Evolutionary conservation across 495 filamentous ascomycete species (phyloP).

Genomic region (Penicillium pancosmium): DNA sequence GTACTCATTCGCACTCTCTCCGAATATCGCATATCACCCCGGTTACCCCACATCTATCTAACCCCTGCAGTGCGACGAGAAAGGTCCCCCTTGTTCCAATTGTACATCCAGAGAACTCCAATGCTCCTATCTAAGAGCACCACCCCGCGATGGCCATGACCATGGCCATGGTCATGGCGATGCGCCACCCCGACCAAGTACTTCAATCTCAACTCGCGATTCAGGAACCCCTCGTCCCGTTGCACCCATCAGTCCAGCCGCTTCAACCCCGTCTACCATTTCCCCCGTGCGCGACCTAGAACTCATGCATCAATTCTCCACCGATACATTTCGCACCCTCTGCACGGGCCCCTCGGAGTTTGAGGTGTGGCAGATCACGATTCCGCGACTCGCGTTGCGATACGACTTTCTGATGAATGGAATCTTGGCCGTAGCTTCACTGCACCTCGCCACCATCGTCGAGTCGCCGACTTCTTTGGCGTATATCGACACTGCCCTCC

Average conservation of each 20-base stretch:
- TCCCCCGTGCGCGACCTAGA: conserved; percentile 39
- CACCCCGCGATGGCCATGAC: conserved; percentile 16
- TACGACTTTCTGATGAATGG: conserved; percentile 59
- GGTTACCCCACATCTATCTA: conserved; percentile 6
- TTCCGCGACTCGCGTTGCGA: conserved; percentile 50
- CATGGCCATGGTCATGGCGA: neutral
- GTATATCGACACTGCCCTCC: conserved; percentile 53
- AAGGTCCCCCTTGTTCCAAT: conserved; percentile 48
- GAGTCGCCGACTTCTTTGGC: conserved; percentile 38
- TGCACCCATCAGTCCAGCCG: conserved; percentile 26
- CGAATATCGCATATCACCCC: neutral
- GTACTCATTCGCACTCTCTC: conserved; percentile 1
- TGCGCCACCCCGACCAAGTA: conserved; percentile 2
- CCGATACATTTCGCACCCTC: conserved; percentile 41
- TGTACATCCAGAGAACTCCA: conserved; percentile 43
- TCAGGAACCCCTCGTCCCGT: conserved; percentile 15
- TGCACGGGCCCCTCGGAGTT: conserved; percentile 31
- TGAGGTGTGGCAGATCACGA: conserved; percentile 40
- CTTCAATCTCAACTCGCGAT: conserved; percentile 4
- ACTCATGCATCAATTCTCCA: conserved; percentile 48
- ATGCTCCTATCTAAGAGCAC: conserved; percentile 42
- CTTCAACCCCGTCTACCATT: conserved; percentile 19
- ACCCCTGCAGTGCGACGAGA: conserved; percentile 46
- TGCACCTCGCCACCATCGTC: conserved; percentile 52
- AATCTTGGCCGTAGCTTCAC: conserved; percentile 54